Evolutionary conservation across 2,329 filamentous ascomycete species (phyloP), one percentile per base, ranked within the genome.

Genomic region (Microdochium trichocladiopsis): DNA sequence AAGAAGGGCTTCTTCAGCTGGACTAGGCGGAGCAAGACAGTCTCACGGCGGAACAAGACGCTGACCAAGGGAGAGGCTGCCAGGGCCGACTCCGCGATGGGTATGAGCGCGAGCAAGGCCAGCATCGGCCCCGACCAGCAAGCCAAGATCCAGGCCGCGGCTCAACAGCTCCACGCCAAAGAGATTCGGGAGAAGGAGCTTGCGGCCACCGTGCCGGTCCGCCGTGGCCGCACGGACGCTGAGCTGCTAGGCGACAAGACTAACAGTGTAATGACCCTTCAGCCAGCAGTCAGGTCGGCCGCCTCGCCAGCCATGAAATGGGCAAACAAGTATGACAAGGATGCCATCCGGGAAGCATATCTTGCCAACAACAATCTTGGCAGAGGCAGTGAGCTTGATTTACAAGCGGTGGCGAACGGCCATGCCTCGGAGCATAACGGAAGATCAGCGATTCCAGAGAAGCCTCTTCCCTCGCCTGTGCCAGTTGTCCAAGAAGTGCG

Each of bases 1-100:
- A 97, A 97, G 80, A 96, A 96, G 73, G 83, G 90, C 41, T 89
- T 94, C 60, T 96, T 96, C 69, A 90, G 89, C 65, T 95, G 88
- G 72, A 92, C 89, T 12, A 85, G 78, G 58, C 84, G 87, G 41
- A 83, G 82, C 60, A 84, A 78, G 68, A 74, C 72, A 2, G 55
- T 82, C 9, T 79, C 78, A 47, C 83, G 91, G 56, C 81, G 86
- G 63, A 90, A 88, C 67, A 90, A 88, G 2, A 80, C 80, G 2
- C 65, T 75, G n/a, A 75, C 77, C 5, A 72, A 70, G 52, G 65
- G 62, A 24, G 71, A 73, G 23, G 58, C 67, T 58, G 37, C 73
- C 60, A 66, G 74, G 63, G 58, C 69, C 60, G 73, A 66, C 60
- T 66, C 59, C 54, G 67, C 63, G 25, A 61, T 70, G n/a, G 67